Conservation (phyloP, 192 early-diverging fungal species). For the Coemansia sp. region DNA sequence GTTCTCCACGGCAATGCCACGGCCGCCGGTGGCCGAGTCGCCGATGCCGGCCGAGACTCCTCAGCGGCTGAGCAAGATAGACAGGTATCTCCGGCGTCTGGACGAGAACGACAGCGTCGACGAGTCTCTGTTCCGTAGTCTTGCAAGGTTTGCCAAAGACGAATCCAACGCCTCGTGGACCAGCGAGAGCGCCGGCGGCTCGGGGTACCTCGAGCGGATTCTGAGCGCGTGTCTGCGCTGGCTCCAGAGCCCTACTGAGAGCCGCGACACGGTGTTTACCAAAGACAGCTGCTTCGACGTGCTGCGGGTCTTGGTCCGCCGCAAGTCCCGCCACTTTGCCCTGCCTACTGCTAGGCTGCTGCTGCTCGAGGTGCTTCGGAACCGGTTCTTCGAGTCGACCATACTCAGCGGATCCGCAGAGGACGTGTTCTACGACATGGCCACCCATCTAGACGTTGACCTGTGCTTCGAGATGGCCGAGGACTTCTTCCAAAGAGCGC, state of each 20-base stretch:
- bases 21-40: conserved; percentile 23
- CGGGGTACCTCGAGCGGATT: conserved; percentile 37
- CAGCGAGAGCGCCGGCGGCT: conserved; percentile 20
- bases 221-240: conserved; percentile 42
- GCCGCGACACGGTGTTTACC: conserved; percentile 44
- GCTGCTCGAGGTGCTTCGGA: conserved; percentile 46
- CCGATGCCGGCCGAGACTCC: conserved; percentile 42
- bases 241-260: conserved; percentile 45
- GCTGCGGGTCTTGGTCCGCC: conserved; percentile 47
- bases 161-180: conserved; percentile 41
- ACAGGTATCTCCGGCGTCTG: conserved; percentile 27
- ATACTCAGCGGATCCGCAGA: conserved; percentile 52
- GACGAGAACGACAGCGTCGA: conserved; percentile 29
- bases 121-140: conserved; percentile 46
- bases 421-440: conserved; percentile 51
- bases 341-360: conserved; percentile 34
- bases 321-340: conserved; percentile 47
- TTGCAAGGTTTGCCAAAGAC: conserved; percentile 53
- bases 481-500: conserved; percentile 49
- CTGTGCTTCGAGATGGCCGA: conserved; percentile 46
- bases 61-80: conserved; percentile 31
- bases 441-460: conserved; percentile 34
- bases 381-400: conserved; percentile 47
- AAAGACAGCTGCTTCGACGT: conserved; percentile 55
- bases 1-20: background rate